phyloP scores from a whole-genome alignment of 495 filamentous ascomycete species.

The Hapsidospora chrysogenum region DNA sequence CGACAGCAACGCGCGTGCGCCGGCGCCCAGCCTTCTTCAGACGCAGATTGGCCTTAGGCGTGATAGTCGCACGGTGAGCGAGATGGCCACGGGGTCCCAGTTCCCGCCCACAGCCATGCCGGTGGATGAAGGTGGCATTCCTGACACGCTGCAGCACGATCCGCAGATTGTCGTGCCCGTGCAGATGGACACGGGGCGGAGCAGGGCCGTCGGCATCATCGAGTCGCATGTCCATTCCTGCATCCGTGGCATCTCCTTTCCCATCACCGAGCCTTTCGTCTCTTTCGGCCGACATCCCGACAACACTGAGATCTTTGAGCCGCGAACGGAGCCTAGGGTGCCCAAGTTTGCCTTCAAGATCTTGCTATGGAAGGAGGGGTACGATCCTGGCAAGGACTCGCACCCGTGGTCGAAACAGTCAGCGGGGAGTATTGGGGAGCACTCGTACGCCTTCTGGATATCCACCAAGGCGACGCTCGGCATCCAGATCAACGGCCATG shows the following conservation, averaged over 20 bases:
- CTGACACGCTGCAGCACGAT: constrained; percentile 8
- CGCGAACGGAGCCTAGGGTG: constrained; percentile 44
- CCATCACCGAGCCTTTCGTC: constrained; percentile 43
- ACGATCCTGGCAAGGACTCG: constrained; percentile 26
- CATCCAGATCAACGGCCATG: constrained; percentile 54
- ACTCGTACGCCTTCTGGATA: constrained; percentile 51
- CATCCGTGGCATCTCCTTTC: constrained; percentile 35
- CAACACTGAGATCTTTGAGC: constrained; percentile 45
- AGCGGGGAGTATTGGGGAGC: constrained; percentile 18
- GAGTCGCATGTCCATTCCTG: constrained; percentile 27
- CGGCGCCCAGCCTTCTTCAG: not conserved
- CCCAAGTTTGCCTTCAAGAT: constrained; percentile 72
- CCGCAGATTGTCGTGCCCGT: constrained; percentile 5
- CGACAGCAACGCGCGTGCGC: not conserved
- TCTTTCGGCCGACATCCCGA: constrained; percentile 55
- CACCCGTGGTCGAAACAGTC: constrained; percentile 17
- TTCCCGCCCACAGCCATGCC: constrained; percentile 1
- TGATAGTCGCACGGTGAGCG: constrained; percentile 4
- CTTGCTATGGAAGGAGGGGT: constrained; percentile 48
- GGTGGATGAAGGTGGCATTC: constrained; percentile 6
- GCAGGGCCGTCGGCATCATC: constrained; percentile 15
- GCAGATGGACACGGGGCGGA: constrained; percentile 3
- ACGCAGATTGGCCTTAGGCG: constrained; percentile 4
- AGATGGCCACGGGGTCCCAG: not conserved
- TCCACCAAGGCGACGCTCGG: constrained; percentile 53